Conservation (phyloP, 2,329 filamentous ascomycete genomes). For the Calonectria hongkongensis region DNA sequence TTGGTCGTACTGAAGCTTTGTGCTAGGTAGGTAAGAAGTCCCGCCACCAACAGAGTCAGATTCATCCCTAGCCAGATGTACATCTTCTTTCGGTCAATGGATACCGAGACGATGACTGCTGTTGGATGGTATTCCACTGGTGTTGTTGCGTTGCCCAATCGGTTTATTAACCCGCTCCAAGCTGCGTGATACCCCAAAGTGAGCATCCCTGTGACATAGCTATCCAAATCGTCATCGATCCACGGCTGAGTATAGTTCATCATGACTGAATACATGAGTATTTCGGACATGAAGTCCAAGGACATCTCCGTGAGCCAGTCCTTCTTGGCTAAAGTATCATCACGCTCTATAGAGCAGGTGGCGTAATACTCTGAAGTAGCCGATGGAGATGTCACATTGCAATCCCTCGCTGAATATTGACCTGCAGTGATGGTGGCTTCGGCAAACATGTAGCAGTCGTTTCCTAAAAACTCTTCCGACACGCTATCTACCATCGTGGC, state of each 20-base stretch:
- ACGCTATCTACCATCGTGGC: neutral
- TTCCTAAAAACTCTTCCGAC: neutral
- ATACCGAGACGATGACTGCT: neutral
- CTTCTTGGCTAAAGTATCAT: neutral
- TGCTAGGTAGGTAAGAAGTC: neutral
- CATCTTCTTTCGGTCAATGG: constrained; percentile 1
- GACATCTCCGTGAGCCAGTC: constrained; percentile 17
- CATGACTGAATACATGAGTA: constrained; percentile 11
- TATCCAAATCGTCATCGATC: neutral
- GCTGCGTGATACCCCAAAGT: constrained; percentile 11
- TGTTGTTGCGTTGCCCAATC: neutral
- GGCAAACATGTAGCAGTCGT: constrained; percentile 21
- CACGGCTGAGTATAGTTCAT: constrained; percentile 20
- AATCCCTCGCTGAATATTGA: neutral
- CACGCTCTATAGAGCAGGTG: neutral
- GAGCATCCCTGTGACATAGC: constrained; percentile 1
- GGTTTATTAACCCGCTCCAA: constrained; percentile 7
- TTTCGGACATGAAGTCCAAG: constrained; percentile 6
- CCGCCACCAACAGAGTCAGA: neutral
- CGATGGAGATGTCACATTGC: neutral
- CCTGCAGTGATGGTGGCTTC: constrained; percentile 19
- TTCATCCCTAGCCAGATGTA: constrained; percentile 26
- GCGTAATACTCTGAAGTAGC: neutral
- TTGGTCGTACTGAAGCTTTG: neutral
- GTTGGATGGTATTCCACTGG: neutral